phyloP scores from a whole-genome alignment of 345 rosid species.

The Pelargonium nanum region DNA sequence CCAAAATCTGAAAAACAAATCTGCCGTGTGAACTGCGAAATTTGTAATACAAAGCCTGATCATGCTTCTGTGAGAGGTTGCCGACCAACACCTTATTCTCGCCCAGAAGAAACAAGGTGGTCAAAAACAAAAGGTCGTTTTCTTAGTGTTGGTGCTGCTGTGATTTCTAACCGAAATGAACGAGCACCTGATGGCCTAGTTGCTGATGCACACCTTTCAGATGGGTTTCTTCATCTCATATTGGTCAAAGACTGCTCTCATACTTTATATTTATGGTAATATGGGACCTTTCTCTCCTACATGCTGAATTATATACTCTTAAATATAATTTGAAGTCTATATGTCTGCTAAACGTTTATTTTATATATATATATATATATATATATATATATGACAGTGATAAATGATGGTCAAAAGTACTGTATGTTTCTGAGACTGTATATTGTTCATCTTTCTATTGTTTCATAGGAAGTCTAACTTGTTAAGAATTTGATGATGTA shows the following conservation, averaged over 20 bases:
- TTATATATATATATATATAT: no score
- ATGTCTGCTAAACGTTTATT: no score
- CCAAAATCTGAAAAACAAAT: slow-evolving; percentile 41
- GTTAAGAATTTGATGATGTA: no score
- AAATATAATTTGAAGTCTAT: no score
- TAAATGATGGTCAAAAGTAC: no score
- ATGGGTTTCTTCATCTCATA: slow-evolving; percentile 86
- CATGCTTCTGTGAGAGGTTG: slow-evolving; percentile 1
- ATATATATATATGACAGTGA: not conserved
- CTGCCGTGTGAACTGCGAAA: slow-evolving; percentile 60
- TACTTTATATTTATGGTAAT: slow-evolving; percentile 73
- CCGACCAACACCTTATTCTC: slow-evolving; percentile 19
- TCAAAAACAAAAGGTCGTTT: slow-evolving; percentile 52
- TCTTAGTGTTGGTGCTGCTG: slow-evolving; percentile 82
- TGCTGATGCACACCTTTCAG: slow-evolving; percentile 90
- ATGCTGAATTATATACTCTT: no score
- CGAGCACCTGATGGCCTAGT: slow-evolving; percentile 94
- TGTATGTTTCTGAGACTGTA: not conserved
- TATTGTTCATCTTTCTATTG: no score
- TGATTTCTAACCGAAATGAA: slow-evolving; percentile 82
- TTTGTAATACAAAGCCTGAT: slow-evolving; percentile 39
- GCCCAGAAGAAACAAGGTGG: slow-evolving; percentile 46
- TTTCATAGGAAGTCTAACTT: no score
- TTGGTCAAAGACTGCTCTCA: slow-evolving; percentile 77
- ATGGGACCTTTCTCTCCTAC: slow-evolving; percentile 2